Percentiles rank a stretch among this genome's conserved stretches.
Conservation (phyloP, 2,329 filamentous ascomycete genomes). For the Penicillium hesseltinei region DNA sequence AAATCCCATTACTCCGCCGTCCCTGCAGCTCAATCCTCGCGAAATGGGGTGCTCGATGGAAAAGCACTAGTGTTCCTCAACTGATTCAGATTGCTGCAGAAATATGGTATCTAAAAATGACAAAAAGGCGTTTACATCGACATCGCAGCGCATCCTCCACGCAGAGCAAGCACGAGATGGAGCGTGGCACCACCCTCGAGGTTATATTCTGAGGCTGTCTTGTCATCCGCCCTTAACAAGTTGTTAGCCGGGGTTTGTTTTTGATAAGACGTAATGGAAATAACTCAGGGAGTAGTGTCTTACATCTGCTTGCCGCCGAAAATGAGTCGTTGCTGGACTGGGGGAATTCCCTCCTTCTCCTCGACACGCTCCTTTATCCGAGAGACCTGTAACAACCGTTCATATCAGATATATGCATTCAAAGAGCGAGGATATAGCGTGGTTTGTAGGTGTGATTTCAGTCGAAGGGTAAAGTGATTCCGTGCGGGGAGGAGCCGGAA, state of each 20-base stretch:
- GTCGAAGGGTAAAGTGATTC: background rate
- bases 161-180: constrained; percentile 90
- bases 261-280: background rate
- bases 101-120: constrained; percentile 19
- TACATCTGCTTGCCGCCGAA: constrained; percentile 98
- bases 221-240: constrained; percentile 79
- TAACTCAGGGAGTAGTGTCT: constrained; percentile 18
- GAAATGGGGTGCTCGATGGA: background rate
- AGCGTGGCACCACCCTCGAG: constrained; percentile 90
- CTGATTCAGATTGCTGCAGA: constrained; percentile 10
- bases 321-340: constrained; percentile 93
- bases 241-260: background rate
- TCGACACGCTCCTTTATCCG: constrained; percentile 99
- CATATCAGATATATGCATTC: background rate
- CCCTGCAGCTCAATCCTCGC: background rate
- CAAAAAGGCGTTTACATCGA: constrained; percentile 13
- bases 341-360: constrained; percentile 97
- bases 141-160: constrained; percentile 60
- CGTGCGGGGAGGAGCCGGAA: constrained; percentile 2
- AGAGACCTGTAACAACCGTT: constrained; percentile 61
- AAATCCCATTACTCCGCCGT: background rate
- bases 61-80: background rate
- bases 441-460: background rate
- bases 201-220: constrained; percentile 84
- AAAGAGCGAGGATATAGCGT: background rate